phyloP scores from a whole-genome alignment of 768 basidiomycete genomes.

The Pleurotus pulmonarius region DNA sequence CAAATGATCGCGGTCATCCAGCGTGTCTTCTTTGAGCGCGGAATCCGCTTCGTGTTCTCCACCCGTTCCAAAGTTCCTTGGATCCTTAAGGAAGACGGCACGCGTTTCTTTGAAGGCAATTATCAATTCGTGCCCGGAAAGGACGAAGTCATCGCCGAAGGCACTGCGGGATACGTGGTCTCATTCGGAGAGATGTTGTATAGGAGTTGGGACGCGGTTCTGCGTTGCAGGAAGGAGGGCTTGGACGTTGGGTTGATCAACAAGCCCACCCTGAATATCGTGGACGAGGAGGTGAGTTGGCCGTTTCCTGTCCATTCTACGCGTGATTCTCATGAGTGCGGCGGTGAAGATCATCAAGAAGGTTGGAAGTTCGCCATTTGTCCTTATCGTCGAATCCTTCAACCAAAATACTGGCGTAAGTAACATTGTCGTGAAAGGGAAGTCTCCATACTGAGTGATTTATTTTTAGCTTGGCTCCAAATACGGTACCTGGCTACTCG shows the following conservation, averaged over 20 bases:
- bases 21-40: slow-evolving; percentile 78
- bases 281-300: slow-evolving; percentile 67
- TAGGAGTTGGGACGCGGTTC: slow-evolving; percentile 78
- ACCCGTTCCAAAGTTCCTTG: slow-evolving; percentile 88
- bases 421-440: neutral
- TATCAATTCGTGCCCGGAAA: slow-evolving; percentile 84
- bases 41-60: slow-evolving; percentile 83
- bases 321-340: neutral
- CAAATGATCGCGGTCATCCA: slow-evolving; percentile 80
- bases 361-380: slow-evolving; percentile 71
- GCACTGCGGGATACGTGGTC: slow-evolving; percentile 78
- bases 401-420: slow-evolving; percentile 86
- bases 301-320: neutral
- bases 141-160: slow-evolving; percentile 78
- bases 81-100: slow-evolving; percentile 74
- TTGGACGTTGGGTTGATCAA: slow-evolving; percentile 84
- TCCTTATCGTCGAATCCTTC: slow-evolving; percentile 80
- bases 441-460: neutral
- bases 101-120: slow-evolving; percentile 59
- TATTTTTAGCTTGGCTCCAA: slow-evolving; percentile 63
- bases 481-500: slow-evolving; percentile 83
- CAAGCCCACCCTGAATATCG: slow-evolving; percentile 78
- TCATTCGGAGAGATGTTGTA: slow-evolving; percentile 88
- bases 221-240: slow-evolving; percentile 66
- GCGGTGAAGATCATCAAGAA: slow-evolving; percentile 55